Evolutionary conservation across 1,284 basidiomycete species (phyloP), one percentile per base, ranked within the genome.

Genomic region (Acaromyces ingoldii): DNA sequence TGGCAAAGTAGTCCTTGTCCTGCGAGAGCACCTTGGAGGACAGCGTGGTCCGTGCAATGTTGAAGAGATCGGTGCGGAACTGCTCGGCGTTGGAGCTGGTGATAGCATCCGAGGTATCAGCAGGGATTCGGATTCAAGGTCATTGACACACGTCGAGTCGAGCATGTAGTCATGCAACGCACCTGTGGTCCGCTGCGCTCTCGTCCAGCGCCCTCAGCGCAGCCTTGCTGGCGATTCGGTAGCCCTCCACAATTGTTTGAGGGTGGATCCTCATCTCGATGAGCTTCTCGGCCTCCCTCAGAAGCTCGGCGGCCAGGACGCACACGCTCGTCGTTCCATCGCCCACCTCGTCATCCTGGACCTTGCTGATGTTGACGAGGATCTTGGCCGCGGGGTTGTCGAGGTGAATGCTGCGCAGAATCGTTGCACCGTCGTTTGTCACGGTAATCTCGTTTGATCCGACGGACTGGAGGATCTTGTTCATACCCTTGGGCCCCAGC

Each of bases 341-440:
- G 15, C 95, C 95, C 41, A 99, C 86, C 78, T 99, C 95, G 76
- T 99, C 95, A 72, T 99, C 95, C 78, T 98, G 95, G 15, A 97
- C 92, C 76, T 99, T 98, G n/a, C 90, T 93, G 76, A 99, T 98
- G 79, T 98, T 97, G 72, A 98, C 95, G 49, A 98, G 83, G 75
- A 99, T 97, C 81, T 98, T 98, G 49, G 95, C 95, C 0, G 95
- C 93, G 2, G 95, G 89, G 75, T 99, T 98, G 79, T 98, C 95
- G 62, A 99, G 85, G 66, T 91, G 88, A 70, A 99, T 97, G 49
- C 89, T 86, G 76, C 95, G 96, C 62, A 99, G 83, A 70, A 98
- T 98, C 40, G 95, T 98, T 2, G 95, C 95, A 15, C 95, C 95
- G 77, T 98, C 95, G 78, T 98, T 99, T 15, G 95, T 98, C 51